These are phyloP conservation scores for Collybia sordida DNA, from an alignment of 768 basidiomycete genomes.

Conservation along the genomic window DNA sequence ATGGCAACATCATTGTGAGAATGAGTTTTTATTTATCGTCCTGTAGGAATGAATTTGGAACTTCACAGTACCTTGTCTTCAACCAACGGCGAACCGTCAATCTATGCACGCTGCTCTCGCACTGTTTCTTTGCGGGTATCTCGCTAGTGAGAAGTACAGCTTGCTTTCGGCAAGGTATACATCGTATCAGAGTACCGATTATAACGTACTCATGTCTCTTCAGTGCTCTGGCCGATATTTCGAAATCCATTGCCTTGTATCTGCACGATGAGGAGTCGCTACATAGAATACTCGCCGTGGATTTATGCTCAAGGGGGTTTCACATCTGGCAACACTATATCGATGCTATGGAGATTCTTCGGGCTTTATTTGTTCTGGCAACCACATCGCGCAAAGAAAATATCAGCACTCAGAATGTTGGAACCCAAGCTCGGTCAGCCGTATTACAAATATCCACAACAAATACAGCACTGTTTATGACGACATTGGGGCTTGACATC, in stretches of 20 bases:
- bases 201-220: slow-evolving; percentile 1
- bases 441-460: slow-evolving; percentile 81
- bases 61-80: slow-evolving; percentile 56
- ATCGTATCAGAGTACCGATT: background rate
- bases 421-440: slow-evolving; percentile 77
- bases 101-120: slow-evolving; percentile 62
- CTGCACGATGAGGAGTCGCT: slow-evolving; percentile 70
- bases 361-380: slow-evolving; percentile 79
- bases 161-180: slow-evolving; percentile 70
- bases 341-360: slow-evolving; percentile 85
- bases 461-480: slow-evolving; percentile 91
- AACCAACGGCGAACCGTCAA: slow-evolving; percentile 60
- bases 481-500: slow-evolving; percentile 88
- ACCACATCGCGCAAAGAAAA: slow-evolving; percentile 72
- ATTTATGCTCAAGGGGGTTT: slow-evolving; percentile 89
- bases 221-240: slow-evolving; percentile 80
- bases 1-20: slow-evolving; percentile 10
- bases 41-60: slow-evolving; percentile 54
- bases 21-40: background rate
- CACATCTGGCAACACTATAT: slow-evolving; percentile 93
- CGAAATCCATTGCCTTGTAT: slow-evolving; percentile 78
- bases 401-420: slow-evolving; percentile 65
- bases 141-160: slow-evolving; percentile 79
- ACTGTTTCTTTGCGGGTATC: slow-evolving; percentile 78
- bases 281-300: slow-evolving; percentile 76